Evolutionary conservation across 2,329 filamentous ascomycete genomes (phyloP), one percentile per base, ranked within the genome.

Genomic region (Aspergillus sp.): DNA sequence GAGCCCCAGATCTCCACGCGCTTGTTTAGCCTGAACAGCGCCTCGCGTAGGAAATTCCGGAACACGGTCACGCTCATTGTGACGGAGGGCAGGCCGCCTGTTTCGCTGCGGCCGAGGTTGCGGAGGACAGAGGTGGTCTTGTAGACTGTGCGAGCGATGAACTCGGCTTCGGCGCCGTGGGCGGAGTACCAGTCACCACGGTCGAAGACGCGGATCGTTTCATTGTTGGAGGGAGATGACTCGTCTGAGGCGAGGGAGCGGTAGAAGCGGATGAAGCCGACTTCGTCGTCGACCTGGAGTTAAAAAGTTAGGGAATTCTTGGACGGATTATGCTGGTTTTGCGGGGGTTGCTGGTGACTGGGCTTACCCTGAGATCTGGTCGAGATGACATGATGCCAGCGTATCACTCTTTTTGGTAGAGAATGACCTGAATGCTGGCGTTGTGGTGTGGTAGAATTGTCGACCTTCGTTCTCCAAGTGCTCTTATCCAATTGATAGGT

Each of bases 31-130:
- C 91, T 89, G 75, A 98, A 96, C 1, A 99, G 86, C 3, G 93
- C 91, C 75, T 99, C 95, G 69, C 95, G 87, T 7, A 99, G 86
- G 72, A 99, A 97, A 67, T 96, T 96, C 53, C 93, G 89, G 76
- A 95, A 99, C 4, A 97, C 95, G 3, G 93, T 98, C 57, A 92
- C 82, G 50, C 93, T 95, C 86, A 99, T 91, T 2, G 95, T 97
- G 41, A 99, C 95, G 2, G 95, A 99, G 6, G 92, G 86, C 2
- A 99, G 84, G 12, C 90, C 91, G n/a, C 89, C 90, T 59, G 90
- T 86, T 71, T 92, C 90, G 74, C 86, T 90, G 67, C 88, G 87
- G 61, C 95, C 95, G 21, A 99, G 84, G 67, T 95, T 92, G 66
- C 93, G 87, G 21, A 99, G 84, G 15, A 99, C 95, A 0, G 95